Evolutionary conservation across 1,284 basidiomycete genomes (phyloP), one percentile per base, ranked within the genome.

Genomic region (Ganoderma lucidum): DNA sequence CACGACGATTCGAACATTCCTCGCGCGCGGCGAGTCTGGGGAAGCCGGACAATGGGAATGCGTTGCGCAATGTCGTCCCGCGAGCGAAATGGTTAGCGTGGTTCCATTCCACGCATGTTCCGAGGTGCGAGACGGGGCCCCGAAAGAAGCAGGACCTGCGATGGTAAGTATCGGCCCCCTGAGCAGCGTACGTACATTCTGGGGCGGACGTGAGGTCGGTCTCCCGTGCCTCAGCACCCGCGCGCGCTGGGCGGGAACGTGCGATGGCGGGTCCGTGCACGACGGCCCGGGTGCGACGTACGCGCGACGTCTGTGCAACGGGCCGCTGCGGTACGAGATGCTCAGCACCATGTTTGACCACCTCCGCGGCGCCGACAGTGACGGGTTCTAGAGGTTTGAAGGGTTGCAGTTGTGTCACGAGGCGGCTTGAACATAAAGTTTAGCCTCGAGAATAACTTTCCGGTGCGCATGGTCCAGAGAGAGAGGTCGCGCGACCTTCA

Each of bases 191-290:
- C 53, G 28, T 56, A 19, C 53, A 23, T 35, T 30, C 30, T 10
- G 14, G 30, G 5, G 5, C 39, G 53, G 19, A 32, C 53, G 53
- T 56, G 53, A 35, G 19, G 2, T 35, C 15, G 32, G 35, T 35
- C 2, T 19, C 56, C 56, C 56, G 56, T 59, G 35, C 56, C 35
- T 59, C 19, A 56, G 56, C 56, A 59, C 35, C 56, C 32, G 56
- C 35, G 35, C 35, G 56, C 35, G 35, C 35, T 59, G 56, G 56
- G 56, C 19, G 30, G 55, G 55, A 12, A 15, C 30, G 55, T 4
- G 12, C 48, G 48, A 51, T 10, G 23, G 48, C 48, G 48, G 23
- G 23, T 23, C 23, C 23, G 23, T 23, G 23, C 23, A 23, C 23
- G 23, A 23, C 23, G 23, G 23, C 23, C 23, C 23, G 23, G 23